A percentile compares a stretch with the other conserved stretches of the same genome.
phyloP scores from a whole-genome alignment of 352 stramenopile genomes.

The Globisporangium nunn region DNA sequence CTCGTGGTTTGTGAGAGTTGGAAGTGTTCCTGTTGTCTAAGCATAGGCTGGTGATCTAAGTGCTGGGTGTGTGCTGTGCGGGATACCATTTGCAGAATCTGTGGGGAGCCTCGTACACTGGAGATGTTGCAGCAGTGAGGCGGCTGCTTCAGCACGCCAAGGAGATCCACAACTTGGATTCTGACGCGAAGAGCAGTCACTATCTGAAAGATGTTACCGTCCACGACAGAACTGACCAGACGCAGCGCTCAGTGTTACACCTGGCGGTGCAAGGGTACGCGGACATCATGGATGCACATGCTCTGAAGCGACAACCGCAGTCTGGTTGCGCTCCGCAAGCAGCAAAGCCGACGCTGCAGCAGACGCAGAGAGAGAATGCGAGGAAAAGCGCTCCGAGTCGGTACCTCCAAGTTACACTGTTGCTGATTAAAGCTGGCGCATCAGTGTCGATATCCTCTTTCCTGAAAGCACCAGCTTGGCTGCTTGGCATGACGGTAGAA shows the following conservation, averaged over 20 bases:
- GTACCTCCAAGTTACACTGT: conserved; percentile 24
- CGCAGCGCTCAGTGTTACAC: conserved; percentile 37
- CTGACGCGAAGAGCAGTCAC: background rate
- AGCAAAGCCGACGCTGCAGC: background rate
- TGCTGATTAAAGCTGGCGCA: conserved; percentile 28
- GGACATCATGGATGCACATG: conserved; percentile 12
- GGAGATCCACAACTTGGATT: background rate
- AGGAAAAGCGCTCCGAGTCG: conserved; percentile 13
- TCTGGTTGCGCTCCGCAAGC: background rate
- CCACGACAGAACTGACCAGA: conserved; percentile 23
- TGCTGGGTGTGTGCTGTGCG: background rate
- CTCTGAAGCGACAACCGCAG: background rate
- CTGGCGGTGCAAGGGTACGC: conserved; percentile 34
- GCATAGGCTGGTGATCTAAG: background rate
- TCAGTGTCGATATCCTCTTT: conserved; percentile 18
- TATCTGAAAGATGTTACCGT: conserved; percentile 9
- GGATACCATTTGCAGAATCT: conserved; percentile 18
- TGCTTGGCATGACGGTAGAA: background rate
- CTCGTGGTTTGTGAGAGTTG: conserved; percentile 20
- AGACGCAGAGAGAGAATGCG: background rate
- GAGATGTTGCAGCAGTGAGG: conserved; percentile 23
- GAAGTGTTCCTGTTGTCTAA: background rate
- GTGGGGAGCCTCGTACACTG: conserved; percentile 29
- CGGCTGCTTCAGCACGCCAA: conserved; percentile 12
- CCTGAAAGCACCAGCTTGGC: background rate